Percentiles rank a stretch among this genome's conserved stretches.
phyloP scores from a whole-genome alignment of 108 stramenopile species.

The Cyclotella cryptica region DNA sequence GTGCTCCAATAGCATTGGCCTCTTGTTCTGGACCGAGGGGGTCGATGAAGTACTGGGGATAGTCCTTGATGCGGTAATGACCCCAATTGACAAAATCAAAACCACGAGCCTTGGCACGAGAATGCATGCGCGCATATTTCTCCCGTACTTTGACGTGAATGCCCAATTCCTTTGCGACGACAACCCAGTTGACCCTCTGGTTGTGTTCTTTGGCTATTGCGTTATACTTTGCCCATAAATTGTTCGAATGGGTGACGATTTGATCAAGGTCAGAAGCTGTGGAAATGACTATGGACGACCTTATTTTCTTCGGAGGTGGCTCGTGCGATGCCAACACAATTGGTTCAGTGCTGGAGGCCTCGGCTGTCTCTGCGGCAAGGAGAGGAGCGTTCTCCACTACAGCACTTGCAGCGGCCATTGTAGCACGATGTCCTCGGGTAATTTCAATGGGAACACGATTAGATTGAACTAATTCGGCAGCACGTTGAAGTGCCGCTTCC shows the following conservation, averaged over 20 bases:
- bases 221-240: conserved; percentile 88
- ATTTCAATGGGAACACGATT: conserved; percentile 84
- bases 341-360: background rate
- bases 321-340: background rate
- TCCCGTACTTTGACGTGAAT: conserved; percentile 90
- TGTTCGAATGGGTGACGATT: conserved; percentile 83
- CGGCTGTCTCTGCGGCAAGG: background rate
- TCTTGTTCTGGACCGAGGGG: conserved; percentile 19
- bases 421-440: conserved; percentile 54
- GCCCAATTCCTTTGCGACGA: conserved; percentile 81
- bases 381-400: conserved; percentile 13
- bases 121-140: conserved; percentile 87
- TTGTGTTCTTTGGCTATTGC: conserved; percentile 89
- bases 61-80: conserved; percentile 46
- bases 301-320: conserved; percentile 53
- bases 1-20: conserved; percentile 5
- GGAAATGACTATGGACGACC: conserved; percentile 79
- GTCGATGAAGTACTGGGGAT: conserved; percentile 38
- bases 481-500: conserved; percentile 73
- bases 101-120: conserved; percentile 74
- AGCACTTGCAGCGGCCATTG: conserved; percentile 42
- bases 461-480: conserved; percentile 73
- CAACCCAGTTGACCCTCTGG: conserved; percentile 85
- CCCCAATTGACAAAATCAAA: conserved; percentile 71
- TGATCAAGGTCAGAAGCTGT: conserved; percentile 76